Evolutionary conservation across 2,329 filamentous ascomycete species (phyloP), one percentile per base, ranked within the genome.

Genomic region (Paracamarosporium sp.): DNA sequence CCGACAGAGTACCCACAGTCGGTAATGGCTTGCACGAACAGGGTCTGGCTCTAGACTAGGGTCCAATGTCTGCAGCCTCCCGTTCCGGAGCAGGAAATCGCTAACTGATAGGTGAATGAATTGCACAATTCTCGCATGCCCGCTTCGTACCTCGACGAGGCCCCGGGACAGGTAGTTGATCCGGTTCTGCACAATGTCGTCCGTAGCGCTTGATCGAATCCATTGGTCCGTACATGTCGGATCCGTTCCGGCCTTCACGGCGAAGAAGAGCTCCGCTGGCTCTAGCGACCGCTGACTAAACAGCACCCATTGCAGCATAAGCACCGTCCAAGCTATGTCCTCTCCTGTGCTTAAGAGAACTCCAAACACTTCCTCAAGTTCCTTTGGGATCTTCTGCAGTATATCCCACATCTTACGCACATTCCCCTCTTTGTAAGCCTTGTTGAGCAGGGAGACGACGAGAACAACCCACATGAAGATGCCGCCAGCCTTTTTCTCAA

Each of bases 371-470:
- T 55, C 44, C 13, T 55, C 43, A 1, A 55, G 52, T 15, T 48
- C 43, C 8, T 28, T 33, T 40, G 52, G 52, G 40, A 55, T 35
- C 44, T 48, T 4, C 43, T 55, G 4, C 1, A 83, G 70, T 50
- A 65, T 65, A 55, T 69, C 56, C 30, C 65, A 58, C 5, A 81
- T 46, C 0, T 59, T 64, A n/a, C 66, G 58, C 0, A 76, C 58
- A 0, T 67, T 63, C 33, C 75, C 70, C 4, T 60, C 20, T 5
- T 56, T 59, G 60, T 69, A 74, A 55, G 79, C 77, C 28, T 75
- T 74, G 44, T 82, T 81, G 1, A 83, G 68, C 5, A 81, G 80
- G 9, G 72, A 53, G 1, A 82, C 69, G 4, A 82, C 80, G 0
- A 82, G 59, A 1, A 80, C 73, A 1, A 77, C 52, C 52, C 52